Percentiles rank a stretch among this genome's conserved stretches.
These are phyloP conservation scores for Lantana camara DNA, from an alignment of 257 asterid genomes.

Conservation along the genomic window DNA sequence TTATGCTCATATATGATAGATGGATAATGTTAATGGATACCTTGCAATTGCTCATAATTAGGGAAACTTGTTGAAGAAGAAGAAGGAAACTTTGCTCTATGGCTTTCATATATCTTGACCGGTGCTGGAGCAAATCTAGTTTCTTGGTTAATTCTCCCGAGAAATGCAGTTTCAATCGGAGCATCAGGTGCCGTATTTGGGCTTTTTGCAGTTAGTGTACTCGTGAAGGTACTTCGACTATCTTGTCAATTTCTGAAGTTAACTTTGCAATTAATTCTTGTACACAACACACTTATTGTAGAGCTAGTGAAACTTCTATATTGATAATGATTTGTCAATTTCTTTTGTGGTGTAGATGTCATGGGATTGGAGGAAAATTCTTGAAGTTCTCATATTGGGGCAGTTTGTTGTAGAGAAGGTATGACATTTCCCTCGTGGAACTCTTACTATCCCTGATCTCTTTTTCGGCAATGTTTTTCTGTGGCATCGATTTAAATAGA, in stretches of 20 bases:
- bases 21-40: constrained; percentile 7
- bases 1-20: background rate
- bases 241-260: constrained; percentile 7
- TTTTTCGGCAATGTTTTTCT: background rate
- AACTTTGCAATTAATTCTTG: constrained; percentile 7
- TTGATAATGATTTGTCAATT: constrained; percentile 19
- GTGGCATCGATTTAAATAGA: background rate
- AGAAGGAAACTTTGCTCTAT: constrained; percentile 88
- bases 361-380: constrained; percentile 99
- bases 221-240: constrained; percentile 65
- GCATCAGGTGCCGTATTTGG: constrained; percentile 99
- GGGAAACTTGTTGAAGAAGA: constrained; percentile 99
- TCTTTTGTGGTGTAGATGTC: constrained; percentile 68
- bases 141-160: constrained; percentile 91
- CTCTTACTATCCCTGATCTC: no score
- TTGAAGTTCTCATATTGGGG: constrained; percentile 91
- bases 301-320: constrained; percentile 4
- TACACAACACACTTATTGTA: background rate
- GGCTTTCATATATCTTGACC: constrained; percentile 91
- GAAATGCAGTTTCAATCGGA: constrained; percentile 94
- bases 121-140: constrained; percentile 97
- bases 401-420: constrained; percentile 97
- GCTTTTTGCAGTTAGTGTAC: constrained; percentile 91
- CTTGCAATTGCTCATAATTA: constrained; percentile 29
- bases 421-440: constrained; percentile 10